Base-by-base conservation (phyloP, 306 rosid species). In the Inga laurina region DNA sequence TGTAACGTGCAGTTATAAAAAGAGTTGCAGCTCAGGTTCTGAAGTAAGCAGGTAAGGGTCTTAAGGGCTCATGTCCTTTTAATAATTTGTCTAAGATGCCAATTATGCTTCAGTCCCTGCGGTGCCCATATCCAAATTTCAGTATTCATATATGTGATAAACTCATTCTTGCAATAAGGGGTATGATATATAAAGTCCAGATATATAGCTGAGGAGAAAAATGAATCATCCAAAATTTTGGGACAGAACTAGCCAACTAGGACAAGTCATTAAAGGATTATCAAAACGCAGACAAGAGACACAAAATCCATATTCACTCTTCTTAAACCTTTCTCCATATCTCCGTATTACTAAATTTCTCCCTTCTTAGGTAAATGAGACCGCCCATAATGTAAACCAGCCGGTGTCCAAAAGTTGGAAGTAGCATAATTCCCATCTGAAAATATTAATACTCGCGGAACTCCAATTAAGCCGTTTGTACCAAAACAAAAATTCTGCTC, bases 71-170 rank as follows among this genome's bases (percentile, higher is more conserved):
- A 34, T 59, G 24, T 43, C 43, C 74, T 54, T 12, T 34, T 21
- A 56, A 66, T 73, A 79, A 78, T 49, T 66, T 4, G 1, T 56
- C 41, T 74, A 6, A 32, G 27, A 44, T 22, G 11, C 59, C 19
- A 9, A 75, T 30, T 74, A 18, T 32, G 39, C 57, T 48, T 18
- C 57, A 45, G 21, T 16, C 39, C 45, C 48, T 45, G 18, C 56
- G 13, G 54, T 15, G 56, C 44, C 59, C 57, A 79, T 14, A 74
- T 67, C 73, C 69, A 10, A 82, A 82, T 65, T 79, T 39, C 30
- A 10, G 76, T 70, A 3, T 43, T 5, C 67, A 49, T 5, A 61
- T 27, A 57, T 74, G 56, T 74, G 51, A 56, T 67, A 18, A 67
- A 78, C 74, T 37, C 54, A 66, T 65, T 45, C 64, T 74, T 56